Percentiles rank a stretch among this genome's conserved stretches.
phyloP scores from a whole-genome alignment of 257 asterid species.

The Thymus mandschuricus region DNA sequence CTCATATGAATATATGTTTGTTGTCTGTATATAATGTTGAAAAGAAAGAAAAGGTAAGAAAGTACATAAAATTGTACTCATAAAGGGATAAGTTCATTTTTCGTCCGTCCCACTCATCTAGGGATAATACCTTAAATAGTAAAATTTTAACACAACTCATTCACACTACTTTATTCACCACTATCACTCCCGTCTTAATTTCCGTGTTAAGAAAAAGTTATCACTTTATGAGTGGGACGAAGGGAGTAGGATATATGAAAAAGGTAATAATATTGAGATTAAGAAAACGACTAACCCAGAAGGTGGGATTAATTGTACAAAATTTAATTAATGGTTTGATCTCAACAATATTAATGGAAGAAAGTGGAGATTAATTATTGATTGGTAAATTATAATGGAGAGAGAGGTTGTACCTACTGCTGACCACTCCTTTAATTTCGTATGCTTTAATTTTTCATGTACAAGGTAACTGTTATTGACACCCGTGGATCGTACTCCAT shows the following conservation, averaged over 20 bases:
- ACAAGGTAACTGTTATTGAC: background rate
- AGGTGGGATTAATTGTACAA: background rate
- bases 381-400: background rate
- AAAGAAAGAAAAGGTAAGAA: background rate
- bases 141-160: too few relatives aligned
- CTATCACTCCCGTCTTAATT: too few relatives aligned
- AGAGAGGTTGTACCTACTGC: constrained; percentile 18
- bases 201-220: too few relatives aligned
- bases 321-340: background rate
- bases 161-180: too few relatives aligned
- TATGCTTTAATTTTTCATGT: background rate
- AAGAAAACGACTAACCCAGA: constrained; percentile 6
- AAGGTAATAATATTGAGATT: background rate
- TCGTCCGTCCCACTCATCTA: too few relatives aligned
- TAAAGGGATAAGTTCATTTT: too few relatives aligned
- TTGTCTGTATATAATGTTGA: background rate
- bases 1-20: too few relatives aligned
- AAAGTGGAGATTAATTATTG: background rate
- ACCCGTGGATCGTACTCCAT: background rate
- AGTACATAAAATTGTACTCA: too few relatives aligned
- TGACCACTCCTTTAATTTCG: background rate
- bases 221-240: too few relatives aligned
- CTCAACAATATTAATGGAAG: background rate
- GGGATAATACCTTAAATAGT: too few relatives aligned
- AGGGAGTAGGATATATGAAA: background rate